Evolutionary conservation across 345 rosid genomes (phyloP).

Genomic region (Nephelium lappaceum): DNA sequence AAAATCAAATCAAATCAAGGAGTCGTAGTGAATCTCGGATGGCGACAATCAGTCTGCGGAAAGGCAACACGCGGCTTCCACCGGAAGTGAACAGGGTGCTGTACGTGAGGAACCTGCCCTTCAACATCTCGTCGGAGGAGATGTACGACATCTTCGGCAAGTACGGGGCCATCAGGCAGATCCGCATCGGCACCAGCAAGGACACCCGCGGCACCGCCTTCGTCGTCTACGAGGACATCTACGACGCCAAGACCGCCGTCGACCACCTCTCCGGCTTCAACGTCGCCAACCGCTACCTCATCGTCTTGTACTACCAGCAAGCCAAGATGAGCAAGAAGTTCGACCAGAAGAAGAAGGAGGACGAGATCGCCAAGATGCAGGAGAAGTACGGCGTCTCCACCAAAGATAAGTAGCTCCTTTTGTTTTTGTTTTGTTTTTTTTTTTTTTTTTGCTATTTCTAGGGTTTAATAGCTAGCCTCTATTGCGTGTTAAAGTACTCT

Average conservation of each 20-base stretch:
- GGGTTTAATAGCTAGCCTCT: too few relatives aligned
- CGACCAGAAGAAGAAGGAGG: slow-evolving; percentile 93
- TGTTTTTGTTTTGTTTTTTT: too few relatives aligned
- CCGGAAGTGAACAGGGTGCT: slow-evolving; percentile 95
- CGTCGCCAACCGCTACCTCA: slow-evolving; percentile 89
- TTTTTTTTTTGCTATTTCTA: too few relatives aligned
- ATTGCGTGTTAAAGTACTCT: too few relatives aligned
- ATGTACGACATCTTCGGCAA: slow-evolving; percentile 99
- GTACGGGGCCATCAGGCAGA: slow-evolving; percentile 96
- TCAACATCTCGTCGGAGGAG: slow-evolving; percentile 98
- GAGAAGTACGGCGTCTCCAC: slow-evolving; percentile 92
- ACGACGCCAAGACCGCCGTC: slow-evolving; percentile 96
- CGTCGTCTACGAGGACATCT: slow-evolving; percentile 94
- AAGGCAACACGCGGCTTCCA: slow-evolving; percentile 85
- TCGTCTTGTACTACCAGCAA: slow-evolving; percentile 90
- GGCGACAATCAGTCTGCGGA: slow-evolving; percentile 78
- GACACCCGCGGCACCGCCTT: slow-evolving; percentile 94
- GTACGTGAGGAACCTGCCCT: slow-evolving; percentile 96
- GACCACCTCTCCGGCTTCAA: slow-evolving; percentile 98
- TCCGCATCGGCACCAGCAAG: slow-evolving; percentile 85
- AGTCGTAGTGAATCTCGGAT: slow-evolving; percentile 23
- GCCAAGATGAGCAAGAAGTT: slow-evolving; percentile 94
- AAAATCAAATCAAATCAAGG: too few relatives aligned
- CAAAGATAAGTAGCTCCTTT: slow-evolving; percentile 61
- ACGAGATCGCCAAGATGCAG: slow-evolving; percentile 80